Evolutionary conservation across 148 eudicot genomes (phyloP).

Genomic region (Linanthus parryae): DNA sequence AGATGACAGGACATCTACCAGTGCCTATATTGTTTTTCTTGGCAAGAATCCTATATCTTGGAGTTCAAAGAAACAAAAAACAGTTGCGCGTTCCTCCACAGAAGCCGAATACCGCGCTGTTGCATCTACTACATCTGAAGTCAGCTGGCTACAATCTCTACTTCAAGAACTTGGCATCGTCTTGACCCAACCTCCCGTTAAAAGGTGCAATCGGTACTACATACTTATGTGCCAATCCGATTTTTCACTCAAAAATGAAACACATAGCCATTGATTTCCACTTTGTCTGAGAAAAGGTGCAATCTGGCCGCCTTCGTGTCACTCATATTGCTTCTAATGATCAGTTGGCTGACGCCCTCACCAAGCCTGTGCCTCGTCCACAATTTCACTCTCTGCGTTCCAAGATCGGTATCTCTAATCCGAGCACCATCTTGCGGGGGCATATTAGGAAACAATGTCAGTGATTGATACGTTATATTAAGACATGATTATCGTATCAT

Average conservation of each 20-base stretch:
- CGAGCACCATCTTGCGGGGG: no score
- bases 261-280: constrained; percentile 7
- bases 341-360: no score
- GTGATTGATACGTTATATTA: no score
- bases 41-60: neutral
- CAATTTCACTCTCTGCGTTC: no score
- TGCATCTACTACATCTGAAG: neutral
- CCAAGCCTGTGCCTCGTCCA: no score
- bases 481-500: no score
- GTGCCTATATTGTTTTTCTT: neutral
- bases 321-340: no score
- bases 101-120: constrained; percentile 5
- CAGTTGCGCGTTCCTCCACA: neutral
- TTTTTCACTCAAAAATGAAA: constrained; percentile 8
- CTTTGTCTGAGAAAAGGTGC: constrained; percentile 8
- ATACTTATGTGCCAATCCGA: constrained; percentile 2
- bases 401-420: no score
- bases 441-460: no score
- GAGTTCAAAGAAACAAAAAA: constrained; percentile 4
- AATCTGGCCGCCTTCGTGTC: no score
- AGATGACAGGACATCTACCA: constrained; percentile 5
- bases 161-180: neutral
- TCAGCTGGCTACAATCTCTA: neutral
- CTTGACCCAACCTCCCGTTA: neutral
- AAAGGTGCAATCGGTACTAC: constrained; percentile 8